These are phyloP conservation scores for Boletus insuetus DNA, from an alignment of 768 basidiomycete species.

Conservation along the genomic window DNA sequence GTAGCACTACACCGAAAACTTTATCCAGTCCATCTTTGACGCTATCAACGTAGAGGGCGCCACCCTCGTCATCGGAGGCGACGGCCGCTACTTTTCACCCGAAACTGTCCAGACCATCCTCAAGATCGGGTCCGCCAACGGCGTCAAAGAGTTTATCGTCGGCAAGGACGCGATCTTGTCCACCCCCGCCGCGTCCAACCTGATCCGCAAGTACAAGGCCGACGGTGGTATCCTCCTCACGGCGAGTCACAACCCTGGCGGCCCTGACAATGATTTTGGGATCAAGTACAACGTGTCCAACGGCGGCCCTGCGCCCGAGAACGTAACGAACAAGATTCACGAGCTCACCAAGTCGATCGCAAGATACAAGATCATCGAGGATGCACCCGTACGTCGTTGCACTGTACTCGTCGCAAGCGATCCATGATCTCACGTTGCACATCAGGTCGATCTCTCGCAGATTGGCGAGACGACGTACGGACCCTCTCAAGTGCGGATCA, in stretches of 20 bases:
- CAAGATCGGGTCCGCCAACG: slow-evolving; percentile 92
- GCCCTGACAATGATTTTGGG: slow-evolving; percentile 97
- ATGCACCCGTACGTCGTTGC: slow-evolving; percentile 57
- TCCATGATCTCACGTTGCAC: not conserved
- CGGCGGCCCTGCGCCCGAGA: slow-evolving; percentile 96
- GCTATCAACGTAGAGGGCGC: slow-evolving; percentile 78
- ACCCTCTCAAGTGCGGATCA: slow-evolving; percentile 81
- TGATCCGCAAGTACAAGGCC: slow-evolving; percentile 95
- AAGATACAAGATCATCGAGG: slow-evolving; percentile 82
- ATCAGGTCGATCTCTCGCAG: slow-evolving; percentile 79
- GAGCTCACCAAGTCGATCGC: slow-evolving; percentile 86
- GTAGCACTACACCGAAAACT: slow-evolving; percentile 99
- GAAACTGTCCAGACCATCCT: slow-evolving; percentile 90
- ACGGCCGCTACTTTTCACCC: slow-evolving; percentile 89
- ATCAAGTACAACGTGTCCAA: slow-evolving; percentile 99
- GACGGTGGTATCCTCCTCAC: slow-evolving; percentile 96
- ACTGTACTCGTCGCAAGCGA: not conserved
- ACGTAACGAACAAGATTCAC: slow-evolving; percentile 92
- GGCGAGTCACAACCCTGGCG: slow-evolving; percentile 97
- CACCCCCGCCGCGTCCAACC: slow-evolving; percentile 93
- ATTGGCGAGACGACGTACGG: slow-evolving; percentile 79
- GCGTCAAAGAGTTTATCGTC: slow-evolving; percentile 87
- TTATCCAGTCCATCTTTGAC: slow-evolving; percentile 90
- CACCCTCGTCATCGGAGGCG: slow-evolving; percentile 94
- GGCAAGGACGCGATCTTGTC: slow-evolving; percentile 91